phyloP scores from a whole-genome alignment of 2,329 filamentous ascomycete genomes.

The Colletotrichum ledebouriae region DNA sequence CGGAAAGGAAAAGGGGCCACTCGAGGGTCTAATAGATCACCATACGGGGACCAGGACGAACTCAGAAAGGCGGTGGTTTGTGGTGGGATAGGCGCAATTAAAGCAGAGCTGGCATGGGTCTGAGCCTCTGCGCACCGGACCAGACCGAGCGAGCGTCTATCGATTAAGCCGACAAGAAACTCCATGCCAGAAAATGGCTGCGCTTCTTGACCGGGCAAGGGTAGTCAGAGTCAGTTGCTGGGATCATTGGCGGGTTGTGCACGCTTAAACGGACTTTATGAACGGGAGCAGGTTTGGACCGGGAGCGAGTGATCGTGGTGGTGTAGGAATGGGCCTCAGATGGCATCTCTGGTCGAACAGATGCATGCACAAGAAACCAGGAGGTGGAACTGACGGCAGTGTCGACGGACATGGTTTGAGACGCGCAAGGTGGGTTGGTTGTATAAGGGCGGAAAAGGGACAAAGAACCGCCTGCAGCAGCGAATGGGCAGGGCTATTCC shows the following conservation, averaged over 20 bases:
- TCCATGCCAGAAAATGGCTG: conserved; percentile 38
- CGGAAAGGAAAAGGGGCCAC: conserved; percentile 19
- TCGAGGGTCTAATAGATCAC: conserved; percentile 37
- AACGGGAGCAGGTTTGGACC: conserved; percentile 22
- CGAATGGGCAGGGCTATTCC: conserved; percentile 41
- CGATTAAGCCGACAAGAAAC: conserved; percentile 24
- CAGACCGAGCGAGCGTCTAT: conserved; percentile 41
- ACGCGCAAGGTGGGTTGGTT: conserved; percentile 40
- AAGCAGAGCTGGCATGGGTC: conserved; percentile 37
- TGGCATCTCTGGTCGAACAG: conserved; percentile 38
- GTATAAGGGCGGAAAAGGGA: conserved; percentile 35
- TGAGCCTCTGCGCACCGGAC: conserved; percentile 38
- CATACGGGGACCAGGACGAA: conserved; percentile 33
- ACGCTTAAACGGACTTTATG: conserved; percentile 22
- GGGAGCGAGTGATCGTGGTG: conserved; percentile 8
- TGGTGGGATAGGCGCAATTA: conserved; percentile 40
- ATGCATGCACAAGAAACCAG: conserved; percentile 37
- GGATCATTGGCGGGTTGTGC: conserved; percentile 39
- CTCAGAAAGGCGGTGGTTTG: conserved; percentile 17
- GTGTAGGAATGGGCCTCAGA: conserved; percentile 39
- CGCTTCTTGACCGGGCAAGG: no score
- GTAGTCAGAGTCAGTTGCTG: conserved; percentile 28
- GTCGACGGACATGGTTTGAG: conserved; percentile 42
- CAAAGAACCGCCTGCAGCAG: conserved; percentile 40
- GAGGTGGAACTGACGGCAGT: conserved; percentile 41